These are phyloP conservation scores for Verticillium albo-atrum DNA, from an alignment of 2,329 filamentous ascomycete genomes.

Conservation along the genomic window DNA sequence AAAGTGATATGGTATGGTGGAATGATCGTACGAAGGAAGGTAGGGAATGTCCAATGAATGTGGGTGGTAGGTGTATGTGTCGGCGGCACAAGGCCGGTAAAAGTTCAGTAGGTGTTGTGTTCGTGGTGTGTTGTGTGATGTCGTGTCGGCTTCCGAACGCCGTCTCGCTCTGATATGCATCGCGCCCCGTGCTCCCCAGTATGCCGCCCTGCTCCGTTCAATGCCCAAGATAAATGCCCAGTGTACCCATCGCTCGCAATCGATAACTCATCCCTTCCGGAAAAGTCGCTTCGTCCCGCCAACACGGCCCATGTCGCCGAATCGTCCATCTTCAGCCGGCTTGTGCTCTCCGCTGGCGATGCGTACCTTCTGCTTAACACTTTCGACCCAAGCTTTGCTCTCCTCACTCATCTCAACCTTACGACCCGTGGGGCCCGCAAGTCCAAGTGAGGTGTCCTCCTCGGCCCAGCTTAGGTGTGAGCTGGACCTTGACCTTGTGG, in stretches of 20 bases:
- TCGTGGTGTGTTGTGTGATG: not conserved
- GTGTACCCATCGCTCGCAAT: not conserved
- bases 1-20: not conserved
- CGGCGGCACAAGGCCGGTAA: not conserved
- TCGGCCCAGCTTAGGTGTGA: conserved; percentile 54
- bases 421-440: conserved; percentile 65
- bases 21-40: not conserved
- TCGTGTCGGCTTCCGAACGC: not conserved
- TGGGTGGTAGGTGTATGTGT: not conserved
- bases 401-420: conserved; percentile 65
- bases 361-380: conserved; percentile 74
- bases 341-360: conserved; percentile 59
- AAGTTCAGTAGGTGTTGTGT: not conserved
- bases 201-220: not conserved
- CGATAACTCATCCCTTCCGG: conserved; percentile 32
- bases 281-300: conserved; percentile 71
- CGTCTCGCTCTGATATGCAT: not conserved
- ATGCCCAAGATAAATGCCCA: not conserved
- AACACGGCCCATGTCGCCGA: conserved; percentile 68
- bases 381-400: conserved; percentile 76
- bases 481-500: conserved; percentile 44
- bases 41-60: not conserved
- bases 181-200: not conserved
- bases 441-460: conserved; percentile 58
- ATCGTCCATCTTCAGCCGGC: conserved; percentile 32